Evolutionary conservation across 306 rosid genomes (phyloP), one percentile per base, ranked within the genome.

Genomic region (Castanea mollissima): DNA sequence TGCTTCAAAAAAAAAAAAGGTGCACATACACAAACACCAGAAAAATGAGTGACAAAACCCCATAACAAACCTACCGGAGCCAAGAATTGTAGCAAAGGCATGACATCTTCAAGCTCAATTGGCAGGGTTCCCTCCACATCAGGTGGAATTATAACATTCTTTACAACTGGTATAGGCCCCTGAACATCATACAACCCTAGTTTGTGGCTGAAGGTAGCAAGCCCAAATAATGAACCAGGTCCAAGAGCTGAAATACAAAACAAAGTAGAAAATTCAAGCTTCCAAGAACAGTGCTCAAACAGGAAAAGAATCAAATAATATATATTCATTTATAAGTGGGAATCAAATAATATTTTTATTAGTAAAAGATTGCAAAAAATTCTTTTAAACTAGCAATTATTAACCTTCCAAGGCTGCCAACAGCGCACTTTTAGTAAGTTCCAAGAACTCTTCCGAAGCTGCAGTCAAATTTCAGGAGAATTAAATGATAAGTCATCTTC

Each of bases 391-490:
- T 65, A 83, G 35, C 77, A 34, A 73, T 27, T 82, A 46, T 67
- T 59, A 73, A 94, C 97, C 99, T 92, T 92, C 97, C 85, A 95
- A 76, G 82, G 99, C 93, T 76, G 99, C 99, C 86, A 95, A 88
- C 88, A 92, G 86, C 51, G 97, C 94, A 76, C 99, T 95, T 88
- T 95, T 95, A 54, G 89, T 86, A 74, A 92, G 99, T 80, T 95
- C 99, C 85, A 95, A 79, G 85, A 95, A 95, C 79, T 95, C 99
- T 79, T 95, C 98, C 2, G 99, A 95, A 78, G 99, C 99, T 95
- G 97, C 90, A 89, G 60, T 67, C 55, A 46, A 81, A 85, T 13
- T 80, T 25, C 67, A 81, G 34, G 44, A 78, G 34, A 55, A 64
- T 41, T 15, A 68, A 73, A 19, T 34, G 15, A 67, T 34, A 34